A percentile compares a stretch with the other conserved stretches of the same genome.
Evolutionary conservation across 1,139 yeast genomes (phyloP).

Genomic region (Diutina scorzettiae): DNA sequence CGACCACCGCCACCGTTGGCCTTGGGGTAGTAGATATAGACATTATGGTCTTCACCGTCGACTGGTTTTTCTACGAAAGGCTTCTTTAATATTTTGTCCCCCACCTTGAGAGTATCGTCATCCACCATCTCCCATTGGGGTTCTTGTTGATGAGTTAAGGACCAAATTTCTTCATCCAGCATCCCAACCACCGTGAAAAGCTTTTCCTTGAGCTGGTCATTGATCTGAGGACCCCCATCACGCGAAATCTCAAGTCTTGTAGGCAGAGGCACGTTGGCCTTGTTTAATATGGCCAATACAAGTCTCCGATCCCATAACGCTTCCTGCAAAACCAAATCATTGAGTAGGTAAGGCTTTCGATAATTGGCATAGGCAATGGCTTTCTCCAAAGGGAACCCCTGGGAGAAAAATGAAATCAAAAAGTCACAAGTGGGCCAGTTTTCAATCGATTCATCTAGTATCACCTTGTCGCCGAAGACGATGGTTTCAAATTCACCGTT

Average conservation of each 20-base stretch:
- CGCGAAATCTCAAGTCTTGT: conserved; percentile 77
- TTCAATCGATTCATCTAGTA: conserved; percentile 82
- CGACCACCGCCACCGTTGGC: conserved; percentile 97
- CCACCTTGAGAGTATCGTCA: conserved; percentile 70
- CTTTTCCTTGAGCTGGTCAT: conserved; percentile 40
- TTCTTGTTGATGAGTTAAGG: conserved; percentile 58
- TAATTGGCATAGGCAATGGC: conserved; percentile 85
- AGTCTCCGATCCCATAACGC: conserved; percentile 93
- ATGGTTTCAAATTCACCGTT: conserved; percentile 95
- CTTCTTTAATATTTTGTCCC: conserved; percentile 60
- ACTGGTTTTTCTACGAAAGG: conserved; percentile 99
- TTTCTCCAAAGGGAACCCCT: conserved; percentile 92
- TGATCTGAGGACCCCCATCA: conserved; percentile 92
- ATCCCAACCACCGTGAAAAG: conserved; percentile 24
- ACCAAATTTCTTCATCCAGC: conserved; percentile 33
- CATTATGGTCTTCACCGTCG: conserved; percentile 97
- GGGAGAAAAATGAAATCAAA: conserved; percentile 83
- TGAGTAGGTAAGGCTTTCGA: conserved; percentile 81
- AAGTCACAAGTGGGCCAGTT: conserved; percentile 99
- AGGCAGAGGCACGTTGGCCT: conserved; percentile 83
- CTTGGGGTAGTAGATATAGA: conserved; percentile 80
- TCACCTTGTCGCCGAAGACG: conserved; percentile 95
- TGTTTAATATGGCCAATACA: conserved; percentile 71
- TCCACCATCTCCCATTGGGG: conserved; percentile 86
- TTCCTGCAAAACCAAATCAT: conserved; percentile 85